Base-by-base conservation (phyloP, 2,329 filamentous ascomycete genomes). In the Colletotrichum tofieldiae region DNA sequence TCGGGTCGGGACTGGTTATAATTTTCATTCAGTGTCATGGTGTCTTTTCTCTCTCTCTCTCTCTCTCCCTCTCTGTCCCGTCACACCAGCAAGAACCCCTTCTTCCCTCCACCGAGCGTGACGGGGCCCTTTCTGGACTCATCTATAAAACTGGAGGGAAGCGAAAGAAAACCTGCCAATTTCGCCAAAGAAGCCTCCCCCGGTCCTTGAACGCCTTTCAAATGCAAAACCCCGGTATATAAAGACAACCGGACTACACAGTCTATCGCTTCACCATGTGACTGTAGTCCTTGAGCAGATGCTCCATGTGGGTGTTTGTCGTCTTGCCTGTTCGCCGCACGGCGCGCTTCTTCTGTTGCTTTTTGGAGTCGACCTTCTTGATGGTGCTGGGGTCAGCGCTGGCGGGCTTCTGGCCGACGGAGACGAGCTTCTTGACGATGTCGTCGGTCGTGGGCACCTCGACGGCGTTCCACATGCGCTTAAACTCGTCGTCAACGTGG, bases 221-320 rank as follows among this genome's bases (percentile, higher is more conserved):
- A 65, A 72, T 72, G 70, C 70, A 72, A 6, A 54, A 8, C 26
- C 26, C 26, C 52, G 37, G 3, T 43, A 43, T 56, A 29, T 23
- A 41, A 26, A 18, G 23, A 4, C 1, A 20, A 20, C 29, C 23
- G 18, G 14, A 3, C 18, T 1, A 18, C n/a, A 2, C 12, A 11
- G 9, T 29, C 81, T 77, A 86, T 71, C 84, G 79, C 76, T 86
- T 84, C 11, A 56, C 62, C 76, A 85, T 78, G 65, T 84, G 81
- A 74, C 85, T 88, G 78, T 86, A 95, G 79, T 96, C 93, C 84
- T 94, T 92, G 79, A 97, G 86, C 72, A 97, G 88, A 75, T 92
- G 91, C 76, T 88, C 87, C 94, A 98, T 97, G 81, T 98, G 95
- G 37, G 91, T 91, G 80, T 98, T 98, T 35, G 94, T 97, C 68